Percentiles rank a stretch among this genome's conserved stretches.
Conservation (phyloP, 495 filamentous ascomycete genomes). For the Aspergillus baeticus region DNA sequence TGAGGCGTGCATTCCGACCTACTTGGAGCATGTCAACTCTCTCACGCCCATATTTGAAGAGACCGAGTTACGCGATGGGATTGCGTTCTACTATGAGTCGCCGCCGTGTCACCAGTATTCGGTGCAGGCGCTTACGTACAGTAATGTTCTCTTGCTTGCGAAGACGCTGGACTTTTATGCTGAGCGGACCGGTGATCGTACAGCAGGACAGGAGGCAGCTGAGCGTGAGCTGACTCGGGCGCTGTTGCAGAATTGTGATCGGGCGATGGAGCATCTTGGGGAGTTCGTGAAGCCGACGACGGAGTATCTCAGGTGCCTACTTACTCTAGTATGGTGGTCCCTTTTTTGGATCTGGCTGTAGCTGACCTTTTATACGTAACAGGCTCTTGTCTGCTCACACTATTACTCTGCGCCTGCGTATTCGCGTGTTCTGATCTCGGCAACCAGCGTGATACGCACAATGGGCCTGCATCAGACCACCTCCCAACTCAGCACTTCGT, state of each 20-base stretch:
- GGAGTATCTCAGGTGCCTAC: background rate
- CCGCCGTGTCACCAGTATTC: background rate
- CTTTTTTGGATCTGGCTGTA: too few relatives aligned
- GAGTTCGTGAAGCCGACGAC: background rate
- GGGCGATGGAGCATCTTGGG: background rate
- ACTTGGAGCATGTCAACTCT: background rate
- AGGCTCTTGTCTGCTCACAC: constrained; percentile 1
- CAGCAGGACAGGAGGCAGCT: too few relatives aligned
- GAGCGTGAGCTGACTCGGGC: background rate
- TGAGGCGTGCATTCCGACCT: background rate
- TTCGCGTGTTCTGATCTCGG: background rate
- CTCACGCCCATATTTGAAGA: background rate
- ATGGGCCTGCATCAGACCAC: background rate
- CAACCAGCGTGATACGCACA: background rate
- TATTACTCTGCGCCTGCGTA: background rate
- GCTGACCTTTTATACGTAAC: too few relatives aligned
- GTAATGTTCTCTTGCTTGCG: background rate
- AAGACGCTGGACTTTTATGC: background rate
- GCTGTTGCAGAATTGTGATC: background rate
- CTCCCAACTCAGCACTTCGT: background rate
- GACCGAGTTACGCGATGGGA: background rate
- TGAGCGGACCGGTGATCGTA: background rate
- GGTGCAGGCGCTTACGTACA: background rate
- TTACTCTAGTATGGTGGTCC: constrained; percentile 1
- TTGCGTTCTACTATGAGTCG: background rate